Evolutionary conservation across 2,329 filamentous ascomycete genomes (phyloP).

Genomic region (Orbilia oligospora): DNA sequence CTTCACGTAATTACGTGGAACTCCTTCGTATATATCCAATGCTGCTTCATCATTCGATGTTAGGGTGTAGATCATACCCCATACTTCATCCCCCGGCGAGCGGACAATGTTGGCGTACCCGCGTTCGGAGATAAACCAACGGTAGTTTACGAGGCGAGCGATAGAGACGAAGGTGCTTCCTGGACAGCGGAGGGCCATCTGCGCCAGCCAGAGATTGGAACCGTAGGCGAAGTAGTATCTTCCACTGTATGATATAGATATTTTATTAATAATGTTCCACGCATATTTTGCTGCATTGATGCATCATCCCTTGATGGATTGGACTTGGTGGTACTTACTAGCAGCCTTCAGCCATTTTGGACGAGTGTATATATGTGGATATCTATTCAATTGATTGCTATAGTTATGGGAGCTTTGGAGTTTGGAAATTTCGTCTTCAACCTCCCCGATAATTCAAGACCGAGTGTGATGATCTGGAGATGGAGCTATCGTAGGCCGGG

Average conservation of each 20-base stretch:
- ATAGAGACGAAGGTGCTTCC: conserved; percentile 72
- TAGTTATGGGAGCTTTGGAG: no score
- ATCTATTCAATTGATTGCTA: neutral
- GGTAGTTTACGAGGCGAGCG: conserved; percentile 73
- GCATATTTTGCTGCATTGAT: no score
- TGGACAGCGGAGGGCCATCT: conserved; percentile 77
- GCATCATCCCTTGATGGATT: no score
- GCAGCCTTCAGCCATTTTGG: conserved; percentile 1
- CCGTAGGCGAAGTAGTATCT: conserved; percentile 81
- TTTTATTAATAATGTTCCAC: neutral
- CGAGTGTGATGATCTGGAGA: neutral
- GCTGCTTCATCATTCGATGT: conserved; percentile 70
- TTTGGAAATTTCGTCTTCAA: neutral
- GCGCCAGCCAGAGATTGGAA: conserved; percentile 76
- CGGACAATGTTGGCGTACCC: conserved; percentile 79
- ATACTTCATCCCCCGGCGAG: conserved; percentile 65
- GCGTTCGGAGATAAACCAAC: conserved; percentile 77
- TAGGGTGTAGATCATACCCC: conserved; percentile 74
- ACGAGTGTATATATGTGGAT: neutral
- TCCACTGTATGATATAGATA: conserved; percentile 19
- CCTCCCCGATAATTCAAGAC: neutral
- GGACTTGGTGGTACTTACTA: neutral
- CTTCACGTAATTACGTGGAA: conserved; percentile 75
- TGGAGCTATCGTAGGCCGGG: neutral
- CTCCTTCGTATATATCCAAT: conserved; percentile 75